A percentile compares a stretch with the other conserved stretches of the same genome.
phyloP scores from a whole-genome alignment of 495 filamentous ascomycete genomes.

The Margaritispora aquatica region DNA sequence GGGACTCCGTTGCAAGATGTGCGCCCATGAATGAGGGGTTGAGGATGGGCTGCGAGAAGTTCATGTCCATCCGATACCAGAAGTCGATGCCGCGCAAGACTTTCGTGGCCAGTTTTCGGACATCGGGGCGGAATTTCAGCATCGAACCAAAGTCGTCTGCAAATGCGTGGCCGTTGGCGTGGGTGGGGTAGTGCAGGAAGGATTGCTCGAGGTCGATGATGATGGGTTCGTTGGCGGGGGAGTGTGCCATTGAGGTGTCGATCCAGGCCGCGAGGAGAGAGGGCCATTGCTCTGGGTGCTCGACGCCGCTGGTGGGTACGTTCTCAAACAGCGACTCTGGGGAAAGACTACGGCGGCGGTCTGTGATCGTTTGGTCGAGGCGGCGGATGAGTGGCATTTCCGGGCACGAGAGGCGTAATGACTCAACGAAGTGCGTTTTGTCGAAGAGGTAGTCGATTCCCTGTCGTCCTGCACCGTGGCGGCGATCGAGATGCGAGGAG shows the following conservation, averaged over 20 bases:
- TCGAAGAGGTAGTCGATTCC: slow-evolving; percentile 21
- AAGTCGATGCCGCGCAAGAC: slow-evolving; percentile 5
- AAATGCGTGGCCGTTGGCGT: slow-evolving; percentile 14
- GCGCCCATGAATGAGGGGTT: slow-evolving; percentile 16
- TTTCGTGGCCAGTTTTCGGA: slow-evolving; percentile 14
- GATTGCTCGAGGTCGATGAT: slow-evolving; percentile 18
- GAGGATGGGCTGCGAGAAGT: slow-evolving; percentile 3
- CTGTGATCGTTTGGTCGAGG: slow-evolving; percentile 1
- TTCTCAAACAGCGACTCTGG: slow-evolving; percentile 13
- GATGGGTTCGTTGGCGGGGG: slow-evolving; percentile 5
- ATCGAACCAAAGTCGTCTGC: slow-evolving; percentile 20
- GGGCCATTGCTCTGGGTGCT: slow-evolving; percentile 18
- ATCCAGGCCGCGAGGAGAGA: slow-evolving; percentile 9
- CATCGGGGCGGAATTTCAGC: slow-evolving; percentile 19
- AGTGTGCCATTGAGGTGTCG: slow-evolving; percentile 6
- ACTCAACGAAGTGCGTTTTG: slow-evolving; percentile 14
- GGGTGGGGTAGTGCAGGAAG: slow-evolving; percentile 14
- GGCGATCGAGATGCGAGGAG: neutral
- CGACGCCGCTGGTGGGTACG: slow-evolving; percentile 4
- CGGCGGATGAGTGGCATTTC: slow-evolving; percentile 9
- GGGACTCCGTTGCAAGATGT: slow-evolving; percentile 17
- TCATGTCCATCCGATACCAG: slow-evolving; percentile 5
- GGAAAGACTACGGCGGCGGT: slow-evolving; percentile 1
- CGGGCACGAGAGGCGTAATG: slow-evolving; percentile 13
- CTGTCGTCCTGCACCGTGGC: slow-evolving; percentile 6